Conservation (phyloP, 371 early-diverging fungal genomes). For the Mucor plumbeus region DNA sequence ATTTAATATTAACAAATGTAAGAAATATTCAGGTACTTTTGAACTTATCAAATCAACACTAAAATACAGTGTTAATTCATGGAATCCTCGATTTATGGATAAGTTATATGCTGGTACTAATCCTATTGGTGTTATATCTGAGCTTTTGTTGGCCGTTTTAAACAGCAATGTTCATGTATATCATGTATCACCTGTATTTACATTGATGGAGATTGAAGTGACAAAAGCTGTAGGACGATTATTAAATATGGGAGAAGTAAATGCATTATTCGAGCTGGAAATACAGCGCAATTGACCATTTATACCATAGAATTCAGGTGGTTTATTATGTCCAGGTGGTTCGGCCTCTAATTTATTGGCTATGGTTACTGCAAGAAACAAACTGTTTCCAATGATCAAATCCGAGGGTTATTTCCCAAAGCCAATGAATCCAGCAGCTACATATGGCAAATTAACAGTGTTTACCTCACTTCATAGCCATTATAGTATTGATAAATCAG, state of each 20-base stretch:
- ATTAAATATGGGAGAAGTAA: conserved; percentile 62
- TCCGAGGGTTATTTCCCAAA: conserved; percentile 56
- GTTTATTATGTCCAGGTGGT: conserved; percentile 84
- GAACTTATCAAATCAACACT: conserved; percentile 59
- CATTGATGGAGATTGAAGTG: conserved; percentile 75
- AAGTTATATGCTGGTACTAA: conserved; percentile 85
- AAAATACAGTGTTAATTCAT: conserved; percentile 66
- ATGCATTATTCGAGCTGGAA: background rate
- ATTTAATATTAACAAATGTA: background rate
- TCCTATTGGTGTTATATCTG: conserved; percentile 81
- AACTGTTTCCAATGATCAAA: conserved; percentile 69
- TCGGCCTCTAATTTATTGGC: conserved; percentile 83
- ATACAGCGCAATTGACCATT: background rate
- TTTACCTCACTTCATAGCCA: conserved; percentile 82
- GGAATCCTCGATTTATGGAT: conserved; percentile 84
- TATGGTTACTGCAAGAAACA: conserved; percentile 80
- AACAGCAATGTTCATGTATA: conserved; percentile 88
- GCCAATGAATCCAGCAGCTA: conserved; percentile 39
- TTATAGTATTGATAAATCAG: conserved; percentile 82
- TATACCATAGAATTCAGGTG: conserved; percentile 53
- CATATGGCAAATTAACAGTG: conserved; percentile 63
- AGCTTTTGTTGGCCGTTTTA: conserved; percentile 74
- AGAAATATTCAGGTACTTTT: conserved; percentile 47
- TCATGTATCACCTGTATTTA: conserved; percentile 77
- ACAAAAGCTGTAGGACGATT: conserved; percentile 62